Percentiles rank a stretch among this genome's conserved stretches.
These are phyloP conservation scores for Fusarium anthophilum DNA, from an alignment of 2,329 filamentous ascomycete genomes.

Conservation along the genomic window DNA sequence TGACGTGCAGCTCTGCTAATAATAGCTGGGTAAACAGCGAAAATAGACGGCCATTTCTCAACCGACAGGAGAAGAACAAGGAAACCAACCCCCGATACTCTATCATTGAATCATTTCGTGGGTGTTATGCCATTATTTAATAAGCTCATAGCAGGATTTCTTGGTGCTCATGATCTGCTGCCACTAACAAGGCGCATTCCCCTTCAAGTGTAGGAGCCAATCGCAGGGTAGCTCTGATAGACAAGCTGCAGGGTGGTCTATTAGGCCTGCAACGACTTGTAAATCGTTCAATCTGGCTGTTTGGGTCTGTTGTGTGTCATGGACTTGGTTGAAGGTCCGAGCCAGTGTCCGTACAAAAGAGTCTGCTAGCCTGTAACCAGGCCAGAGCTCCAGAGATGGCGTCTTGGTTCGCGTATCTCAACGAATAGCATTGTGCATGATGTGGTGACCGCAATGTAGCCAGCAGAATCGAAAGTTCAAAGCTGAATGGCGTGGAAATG, in stretches of 20 bases:
- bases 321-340: neutral
- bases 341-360: neutral
- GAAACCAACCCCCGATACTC: neutral
- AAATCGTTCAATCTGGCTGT: neutral
- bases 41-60: neutral
- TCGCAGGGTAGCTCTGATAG: neutral
- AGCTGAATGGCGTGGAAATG: neutral
- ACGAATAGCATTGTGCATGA: conserved; percentile 14
- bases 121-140: neutral
- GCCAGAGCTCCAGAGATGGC: neutral
- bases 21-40: neutral
- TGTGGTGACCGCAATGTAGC: neutral
- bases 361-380: neutral
- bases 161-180: neutral
- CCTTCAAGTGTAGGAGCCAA: neutral
- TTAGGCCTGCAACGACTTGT: neutral
- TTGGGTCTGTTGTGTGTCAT: neutral
- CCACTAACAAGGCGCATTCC: neutral
- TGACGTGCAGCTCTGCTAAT: neutral
- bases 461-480: neutral
- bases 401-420: conserved; percentile 18
- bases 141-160: neutral
- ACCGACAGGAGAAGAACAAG: neutral
- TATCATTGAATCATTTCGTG: neutral
- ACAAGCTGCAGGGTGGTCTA: neutral